Base-by-base conservation (phyloP, 352 stramenopile species). In the Globisporangium mamillatum region DNA sequence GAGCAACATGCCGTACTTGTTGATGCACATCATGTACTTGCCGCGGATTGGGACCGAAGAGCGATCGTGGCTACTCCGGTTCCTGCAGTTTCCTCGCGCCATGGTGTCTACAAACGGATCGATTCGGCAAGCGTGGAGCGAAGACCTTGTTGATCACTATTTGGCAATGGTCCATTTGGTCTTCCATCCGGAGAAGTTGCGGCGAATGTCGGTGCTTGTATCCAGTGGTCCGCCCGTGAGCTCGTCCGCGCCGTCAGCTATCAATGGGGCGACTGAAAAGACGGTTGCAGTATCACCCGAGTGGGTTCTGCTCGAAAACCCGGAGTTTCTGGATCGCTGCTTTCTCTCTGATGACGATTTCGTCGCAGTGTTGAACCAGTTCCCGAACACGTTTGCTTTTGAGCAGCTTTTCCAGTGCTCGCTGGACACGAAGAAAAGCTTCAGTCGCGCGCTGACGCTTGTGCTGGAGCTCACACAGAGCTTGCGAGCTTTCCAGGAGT, bases 1-100 rank as follows among this genome's bases (percentile, higher is more conserved):
- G 38, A 80, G 78, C 53, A 94, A 92, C 56, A 89, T 93, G 82
- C 87, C 88, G 24, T 94, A 90, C 70, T 55, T 96, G 22, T 68
- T 96, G 18, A 92, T 94, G 85, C 88, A 96, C 68, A 69, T 89
- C 22, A 89, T 96, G 84, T 94, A 94, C 38, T 73, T 96, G 25
- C 88, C 88, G 34, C 83, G 84, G 1, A 88, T 96, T 38, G 81
- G 81, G 27, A 92, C 79, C 0, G 83, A 93, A 65, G 88, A 94
- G 52, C 76, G 88, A 0, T 91, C 82, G 8, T 96, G 88, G 88
- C 75, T 93, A 61, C 67, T 96, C 22, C 70, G 83, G 5, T 94
- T 94, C 52, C 50, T 96, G 20, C 88, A 96, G 72, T 94, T 96
- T 38, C 88, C 88, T 2, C 79, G 82, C 46, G 81, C 80, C 8